Evolutionary conservation across 1,284 basidiomycete genomes (phyloP).

Genomic region (Ustilago sp.): DNA sequence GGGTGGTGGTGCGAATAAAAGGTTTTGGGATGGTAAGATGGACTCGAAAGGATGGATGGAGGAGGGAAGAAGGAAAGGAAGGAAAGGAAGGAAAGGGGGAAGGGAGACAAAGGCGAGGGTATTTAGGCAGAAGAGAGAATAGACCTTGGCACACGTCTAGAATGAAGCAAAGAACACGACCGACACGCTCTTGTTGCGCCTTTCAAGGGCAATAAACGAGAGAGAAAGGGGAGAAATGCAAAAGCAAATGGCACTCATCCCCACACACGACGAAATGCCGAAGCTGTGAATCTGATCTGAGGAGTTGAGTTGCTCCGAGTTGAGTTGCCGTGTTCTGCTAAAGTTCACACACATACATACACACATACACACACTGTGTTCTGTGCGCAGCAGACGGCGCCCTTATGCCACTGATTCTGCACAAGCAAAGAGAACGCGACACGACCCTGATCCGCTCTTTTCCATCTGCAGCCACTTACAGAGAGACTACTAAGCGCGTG

Average conservation of each 20-base stretch:
- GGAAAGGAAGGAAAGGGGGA: conserved; percentile 9
- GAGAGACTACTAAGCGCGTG: background rate
- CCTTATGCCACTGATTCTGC: background rate
- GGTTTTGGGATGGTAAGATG: background rate
- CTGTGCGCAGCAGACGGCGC: background rate
- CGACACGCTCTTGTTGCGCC: conserved; percentile 4
- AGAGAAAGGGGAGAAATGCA: background rate
- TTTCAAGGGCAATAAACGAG: conserved; percentile 1
- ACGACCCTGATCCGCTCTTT: conserved; percentile 12
- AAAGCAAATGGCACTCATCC: background rate
- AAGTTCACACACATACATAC: background rate
- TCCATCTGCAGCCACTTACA: background rate
- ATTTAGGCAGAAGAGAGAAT: conserved; percentile 13
- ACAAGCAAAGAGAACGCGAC: conserved; percentile 19
- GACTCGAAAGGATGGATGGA: conserved; percentile 10
- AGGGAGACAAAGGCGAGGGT: conserved; percentile 14
- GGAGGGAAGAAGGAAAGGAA: conserved; percentile 9
- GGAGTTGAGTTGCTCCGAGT: too few relatives aligned
- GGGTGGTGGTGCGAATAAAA: background rate
- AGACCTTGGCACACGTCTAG: conserved; percentile 22
- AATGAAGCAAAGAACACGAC: conserved; percentile 10
- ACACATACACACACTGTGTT: background rate
- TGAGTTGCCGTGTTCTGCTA: background rate
- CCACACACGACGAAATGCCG: conserved; percentile 3
- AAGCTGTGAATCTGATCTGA: conserved; percentile 8